Evolutionary conservation across 306 rosid genomes (phyloP), one percentile per base, ranked within the genome.

Genomic region (Cicer judaicum): DNA sequence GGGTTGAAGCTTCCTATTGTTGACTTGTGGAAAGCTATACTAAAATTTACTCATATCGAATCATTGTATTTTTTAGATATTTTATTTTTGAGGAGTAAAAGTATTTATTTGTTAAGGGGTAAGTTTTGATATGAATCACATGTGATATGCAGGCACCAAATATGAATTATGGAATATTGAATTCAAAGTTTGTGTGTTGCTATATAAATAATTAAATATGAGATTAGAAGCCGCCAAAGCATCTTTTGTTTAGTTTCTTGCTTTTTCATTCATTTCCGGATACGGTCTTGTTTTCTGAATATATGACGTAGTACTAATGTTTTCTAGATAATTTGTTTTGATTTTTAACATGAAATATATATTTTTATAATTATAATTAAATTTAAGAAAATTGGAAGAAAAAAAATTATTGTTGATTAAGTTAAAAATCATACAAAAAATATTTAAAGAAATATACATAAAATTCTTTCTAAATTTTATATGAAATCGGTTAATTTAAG

Each of bases 161-260:
- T 59, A 29, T 29, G 64, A 48, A 48, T 29, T 29, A 48, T 48
- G 54, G 29, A 59, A 34, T 64, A 76, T 64, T 76, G 66, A 81
- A 81, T 64, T 81, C 85, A 81, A 81, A 48, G 24, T 76, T 63
- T 38, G 81, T 71, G 85, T 81, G 60, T 55, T 47, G 3, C 38
- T 36, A 29, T 29, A 29, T 29, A 13, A 24, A 24, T 24, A 24
- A 24, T 24, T 24, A 80, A 47, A 29, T 10, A 69, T 65, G 24
- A 40, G 15, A 56, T 64, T 6, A 49, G 24, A 39, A 21, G 85
- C 85, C 71, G 85, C 81, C 85, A 74, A 76, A 64, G 78, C 11
- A 64, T 81, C 81, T 5, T 62, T 53, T 54, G 7, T 61, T 60
- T 56, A 7, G 5, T 46, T 59, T 75, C 64, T 60, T 70, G 70